Evolutionary conservation across 306 rosid genomes (phyloP), one percentile per base, ranked within the genome.

Genomic region (Rosa rugosa): DNA sequence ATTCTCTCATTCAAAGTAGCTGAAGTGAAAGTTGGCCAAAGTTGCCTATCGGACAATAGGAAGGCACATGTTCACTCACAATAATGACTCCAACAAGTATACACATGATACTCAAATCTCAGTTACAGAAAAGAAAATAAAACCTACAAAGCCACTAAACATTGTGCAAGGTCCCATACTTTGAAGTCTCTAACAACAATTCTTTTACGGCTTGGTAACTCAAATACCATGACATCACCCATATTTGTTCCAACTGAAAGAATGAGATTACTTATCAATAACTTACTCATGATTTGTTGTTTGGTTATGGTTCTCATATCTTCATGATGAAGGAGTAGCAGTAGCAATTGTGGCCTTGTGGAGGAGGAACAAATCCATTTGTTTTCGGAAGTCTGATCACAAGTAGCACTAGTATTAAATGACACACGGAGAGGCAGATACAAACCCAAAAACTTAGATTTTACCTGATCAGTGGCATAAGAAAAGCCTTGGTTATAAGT

Each of bases 171-270:
- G 18, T 96, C 98, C 98, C 98, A 89, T 69, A 89, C 96, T 85
- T 89, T 90, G 80, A 96, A 96, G 87, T 77, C 90, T 89, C 85
- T 90, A 34, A 68, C 57, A 63, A 93, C 92, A 89, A 96, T 81
- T 83, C 91, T 90, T 74, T 93, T 96, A 72, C 84, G 93, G 79
- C 88, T 85, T 66, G 96, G 93, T 71, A 96, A 76, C 70, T 96
- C 98, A 92, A 94, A 93, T 75, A 93, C 79, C 93, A 93, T 89
- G 84, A 90, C 86, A 75, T 96, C 99, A 12, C 99, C 98, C 89
- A 85, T 83, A 84, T 83, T 90, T 77, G 98, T 93, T 87, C 99
- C 99, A 73, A 93, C 99, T 93, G 84, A 81, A 86, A 85, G 57
- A 67, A 50, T 44, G 22, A 14, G 45, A 68, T 63, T 74, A 82